These are phyloP conservation scores for Cladorrhinum samala DNA, from an alignment of 495 filamentous ascomycete species.

Conservation along the genomic window DNA sequence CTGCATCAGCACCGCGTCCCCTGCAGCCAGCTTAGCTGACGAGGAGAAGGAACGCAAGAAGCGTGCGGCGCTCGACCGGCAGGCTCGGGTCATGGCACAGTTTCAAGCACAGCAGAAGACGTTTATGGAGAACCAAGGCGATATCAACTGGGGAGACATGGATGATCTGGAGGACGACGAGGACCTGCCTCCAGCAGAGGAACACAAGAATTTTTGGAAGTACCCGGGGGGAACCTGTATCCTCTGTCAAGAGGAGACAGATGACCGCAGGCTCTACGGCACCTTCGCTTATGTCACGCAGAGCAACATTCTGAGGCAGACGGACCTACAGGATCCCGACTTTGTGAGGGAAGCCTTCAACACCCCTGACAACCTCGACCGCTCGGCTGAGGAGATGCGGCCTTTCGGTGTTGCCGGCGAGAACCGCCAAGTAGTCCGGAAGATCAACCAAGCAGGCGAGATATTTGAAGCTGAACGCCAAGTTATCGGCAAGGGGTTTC, in stretches of 20 bases:
- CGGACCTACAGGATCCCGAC: conserved; percentile 71
- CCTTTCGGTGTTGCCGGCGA: conserved; percentile 87
- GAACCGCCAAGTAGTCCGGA: conserved; percentile 71
- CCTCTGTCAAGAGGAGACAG: conserved; percentile 91
- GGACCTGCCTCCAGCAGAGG: conserved; percentile 56
- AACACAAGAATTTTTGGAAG: conserved; percentile 73
- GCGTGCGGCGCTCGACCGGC: conserved; percentile 76
- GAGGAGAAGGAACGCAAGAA: conserved; percentile 81
- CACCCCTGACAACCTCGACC: conserved; percentile 74
- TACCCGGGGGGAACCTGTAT: conserved; percentile 95
- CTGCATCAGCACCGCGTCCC: conserved; percentile 47
- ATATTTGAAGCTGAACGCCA: conserved; percentile 68
- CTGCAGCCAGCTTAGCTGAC: conserved; percentile 50
- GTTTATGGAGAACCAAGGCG: conserved; percentile 79
- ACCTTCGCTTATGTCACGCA: conserved; percentile 85
- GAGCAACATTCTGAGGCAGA: conserved; percentile 82
- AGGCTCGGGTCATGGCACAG: conserved; percentile 91
- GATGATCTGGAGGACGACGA: conserved; percentile 61
- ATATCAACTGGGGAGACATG: conserved; percentile 75
- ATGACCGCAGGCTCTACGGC: conserved; percentile 81
- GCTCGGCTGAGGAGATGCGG: conserved; percentile 69
- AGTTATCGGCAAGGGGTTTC: conserved; percentile 84
- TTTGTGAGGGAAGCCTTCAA: conserved; percentile 76
- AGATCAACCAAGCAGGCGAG: conserved; percentile 64
- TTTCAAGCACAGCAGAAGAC: conserved; percentile 95